Percentiles rank a stretch among this genome's conserved stretches.
Evolutionary conservation across 2,329 filamentous ascomycete genomes (phyloP).

Genomic region (Teratosphaeria gauchensis): DNA sequence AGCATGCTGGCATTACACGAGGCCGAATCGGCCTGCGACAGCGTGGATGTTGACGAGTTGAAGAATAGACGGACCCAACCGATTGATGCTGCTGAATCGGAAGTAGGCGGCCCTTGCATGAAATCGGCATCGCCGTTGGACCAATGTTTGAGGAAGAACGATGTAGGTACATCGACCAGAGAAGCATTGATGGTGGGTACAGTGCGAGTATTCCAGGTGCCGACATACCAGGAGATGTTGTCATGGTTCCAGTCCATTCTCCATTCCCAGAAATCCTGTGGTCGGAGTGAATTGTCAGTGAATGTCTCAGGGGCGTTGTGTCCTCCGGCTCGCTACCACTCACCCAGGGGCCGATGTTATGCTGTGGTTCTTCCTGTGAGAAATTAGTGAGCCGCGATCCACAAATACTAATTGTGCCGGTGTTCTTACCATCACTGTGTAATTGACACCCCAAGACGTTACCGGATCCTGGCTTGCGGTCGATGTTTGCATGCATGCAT

Average conservation of each 20-base stretch:
- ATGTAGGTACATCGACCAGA: slow-evolving; percentile 33
- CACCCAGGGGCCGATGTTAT: slow-evolving; percentile 30
- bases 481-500: slow-evolving; percentile 24
- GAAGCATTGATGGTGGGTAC: slow-evolving; percentile 25
- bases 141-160: slow-evolving; percentile 40
- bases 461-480: slow-evolving; percentile 31
- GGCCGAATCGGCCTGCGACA: slow-evolving; percentile 10
- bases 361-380: slow-evolving; percentile 18
- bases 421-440: slow-evolving; percentile 24
- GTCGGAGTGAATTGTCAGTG: not conserved
- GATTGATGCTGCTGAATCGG: slow-evolving; percentile 32
- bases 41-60: slow-evolving; percentile 36
- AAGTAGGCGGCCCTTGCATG: slow-evolving; percentile 36
- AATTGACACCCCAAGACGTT: slow-evolving; percentile 31
- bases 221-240: slow-evolving; percentile 33
- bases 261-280: slow-evolving; percentile 32
- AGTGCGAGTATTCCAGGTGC: slow-evolving; percentile 5
- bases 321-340: not conserved
- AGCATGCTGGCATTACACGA: slow-evolving; percentile 8
- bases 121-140: slow-evolving; percentile 36
- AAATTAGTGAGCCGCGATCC: not conserved
- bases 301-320: not conserved
- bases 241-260: slow-evolving; percentile 40
- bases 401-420: no score
- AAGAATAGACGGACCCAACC: slow-evolving; percentile 42